Evolutionary conservation across 768 basidiomycete genomes (phyloP).

Genomic region (Kwoniella sp.): DNA sequence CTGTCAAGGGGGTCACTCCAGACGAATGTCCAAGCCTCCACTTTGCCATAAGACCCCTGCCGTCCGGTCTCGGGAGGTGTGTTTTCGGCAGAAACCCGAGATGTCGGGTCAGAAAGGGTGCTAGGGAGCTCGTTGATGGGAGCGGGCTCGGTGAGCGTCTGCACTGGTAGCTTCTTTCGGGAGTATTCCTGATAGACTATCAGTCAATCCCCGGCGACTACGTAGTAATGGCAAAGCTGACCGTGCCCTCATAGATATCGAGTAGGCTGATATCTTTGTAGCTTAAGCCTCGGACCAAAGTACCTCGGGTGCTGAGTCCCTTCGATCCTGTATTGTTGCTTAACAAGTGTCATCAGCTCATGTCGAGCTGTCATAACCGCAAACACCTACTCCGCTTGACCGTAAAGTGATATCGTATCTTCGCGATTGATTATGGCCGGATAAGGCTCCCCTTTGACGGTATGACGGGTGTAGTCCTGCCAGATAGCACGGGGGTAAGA

Average conservation of each 20-base stretch:
- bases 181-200: constrained; percentile 63
- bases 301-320: constrained; percentile 71
- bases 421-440: constrained; percentile 71
- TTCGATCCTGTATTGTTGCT: too few relatives aligned
- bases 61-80: constrained; percentile 14
- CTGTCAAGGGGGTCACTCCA: constrained; percentile 54
- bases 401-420: too few relatives aligned
- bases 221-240: constrained; percentile 14
- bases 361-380: too few relatives aligned
- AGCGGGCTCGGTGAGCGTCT: constrained; percentile 55
- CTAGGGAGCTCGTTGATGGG: constrained; percentile 8
- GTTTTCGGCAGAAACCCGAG: constrained; percentile 44
- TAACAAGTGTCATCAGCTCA: too few relatives aligned
- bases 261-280: constrained; percentile 61
- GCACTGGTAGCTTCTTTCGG: constrained; percentile 57
- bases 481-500: not conserved
- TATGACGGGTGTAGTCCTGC: constrained; percentile 76
- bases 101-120: constrained; percentile 14
- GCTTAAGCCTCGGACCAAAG: constrained; percentile 69
- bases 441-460: constrained; percentile 73
- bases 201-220: constrained; percentile 46
- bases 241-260: constrained; percentile 78
- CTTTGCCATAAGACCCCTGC: constrained; percentile 44
- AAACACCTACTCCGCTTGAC: constrained; percentile 21
- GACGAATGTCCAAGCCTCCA: constrained; percentile 67